These are phyloP conservation scores for Polysphondylium violaceum DNA, from an alignment of 78 protist genomes.

Conservation along the genomic window DNA sequence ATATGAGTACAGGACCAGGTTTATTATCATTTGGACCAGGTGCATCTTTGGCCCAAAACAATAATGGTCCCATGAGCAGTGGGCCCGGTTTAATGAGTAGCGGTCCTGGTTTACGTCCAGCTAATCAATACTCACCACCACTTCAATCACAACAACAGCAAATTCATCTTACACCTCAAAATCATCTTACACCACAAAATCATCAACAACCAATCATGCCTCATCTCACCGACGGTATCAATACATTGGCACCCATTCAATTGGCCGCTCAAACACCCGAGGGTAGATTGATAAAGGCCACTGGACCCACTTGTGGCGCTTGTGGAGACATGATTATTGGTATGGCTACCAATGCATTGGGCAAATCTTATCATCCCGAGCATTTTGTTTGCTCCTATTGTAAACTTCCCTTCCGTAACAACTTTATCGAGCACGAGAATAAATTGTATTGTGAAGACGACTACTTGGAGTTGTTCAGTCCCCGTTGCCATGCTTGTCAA, in stretches of 20 bases:
- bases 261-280: constrained; percentile 79
- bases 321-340: constrained; percentile 87
- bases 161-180: constrained; percentile 3
- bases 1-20: constrained; percentile 25
- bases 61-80: not conserved
- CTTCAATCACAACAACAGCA: no score
- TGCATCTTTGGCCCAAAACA: not conserved
- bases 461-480: constrained; percentile 64
- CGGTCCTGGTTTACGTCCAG: constrained; percentile 25
- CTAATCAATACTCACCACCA: no score
- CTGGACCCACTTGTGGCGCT: constrained; percentile 80
- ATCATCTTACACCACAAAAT: constrained; percentile 11
- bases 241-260: constrained; percentile 25
- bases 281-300: constrained; percentile 58
- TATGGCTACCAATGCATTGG: constrained; percentile 64
- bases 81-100: constrained; percentile 11
- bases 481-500: constrained; percentile 70
- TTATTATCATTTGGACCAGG: constrained; percentile 17
- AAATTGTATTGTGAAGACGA: constrained; percentile 80
- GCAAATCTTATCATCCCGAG: constrained; percentile 84
- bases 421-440: constrained; percentile 79
- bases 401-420: constrained; percentile 57
- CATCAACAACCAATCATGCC: not conserved
- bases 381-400: constrained; percentile 84
- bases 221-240: constrained; percentile 8